A percentile compares a stretch with the other conserved stretches of the same genome.
Conservation (phyloP, 192 early-diverging fungal species). For the Lobosporangium transversale region DNA sequence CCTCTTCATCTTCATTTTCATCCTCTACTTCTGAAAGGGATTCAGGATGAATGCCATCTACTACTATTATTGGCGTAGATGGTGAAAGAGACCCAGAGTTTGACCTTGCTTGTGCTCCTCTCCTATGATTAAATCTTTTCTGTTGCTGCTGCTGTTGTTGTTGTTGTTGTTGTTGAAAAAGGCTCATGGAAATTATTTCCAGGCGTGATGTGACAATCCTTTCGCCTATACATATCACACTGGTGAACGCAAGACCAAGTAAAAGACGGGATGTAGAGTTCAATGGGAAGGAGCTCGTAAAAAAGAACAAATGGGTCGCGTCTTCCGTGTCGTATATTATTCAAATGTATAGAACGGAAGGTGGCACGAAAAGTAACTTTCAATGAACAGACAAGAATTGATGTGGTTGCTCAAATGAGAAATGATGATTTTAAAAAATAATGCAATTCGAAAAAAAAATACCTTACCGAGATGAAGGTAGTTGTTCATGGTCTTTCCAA, state of each 20-base stretch:
- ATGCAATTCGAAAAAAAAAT: not conserved
- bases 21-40: no score
- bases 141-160: not conserved
- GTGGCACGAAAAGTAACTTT: not conserved
- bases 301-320: constrained; percentile 8
- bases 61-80: no score
- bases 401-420: not conserved
- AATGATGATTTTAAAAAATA: not conserved
- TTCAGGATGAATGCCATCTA: no score
- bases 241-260: constrained; percentile 12
- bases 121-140: not conserved
- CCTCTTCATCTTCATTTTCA: no score
- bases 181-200: constrained; percentile 2
- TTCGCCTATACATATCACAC: constrained; percentile 5
- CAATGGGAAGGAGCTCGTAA: not conserved
- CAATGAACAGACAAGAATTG: not conserved
- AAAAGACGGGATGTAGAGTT: not conserved
- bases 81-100: no score
- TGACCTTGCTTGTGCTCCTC: no score
- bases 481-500: constrained; percentile 2
- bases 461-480: constrained; percentile 24
- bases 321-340: not conserved
- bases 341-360: not conserved
- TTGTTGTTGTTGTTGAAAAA: constrained; percentile 1
- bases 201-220: constrained; percentile 12